Base-by-base conservation (phyloP, 2,329 filamentous ascomycete species). In the Colletotrichum brevisporum region DNA sequence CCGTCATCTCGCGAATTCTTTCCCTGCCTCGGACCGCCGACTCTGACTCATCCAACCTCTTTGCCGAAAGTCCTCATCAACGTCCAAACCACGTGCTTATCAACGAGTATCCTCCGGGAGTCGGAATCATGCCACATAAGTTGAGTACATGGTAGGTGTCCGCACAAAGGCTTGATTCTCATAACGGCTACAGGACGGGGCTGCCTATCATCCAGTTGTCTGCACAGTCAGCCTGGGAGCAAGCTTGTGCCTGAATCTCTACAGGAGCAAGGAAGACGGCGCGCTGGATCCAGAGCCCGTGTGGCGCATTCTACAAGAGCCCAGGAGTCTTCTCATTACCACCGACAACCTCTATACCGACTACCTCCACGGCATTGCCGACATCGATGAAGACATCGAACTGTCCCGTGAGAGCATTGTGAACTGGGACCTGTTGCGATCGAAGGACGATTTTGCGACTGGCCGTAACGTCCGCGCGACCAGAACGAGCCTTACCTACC, bases 51-150 rank as follows among this genome's bases (percentile, higher is more conserved):
- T 70, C 73, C 53, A 80, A 88, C 73, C 78, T 91, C 6, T 91
- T 91, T 74, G 78, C 80, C 18, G 77, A 84, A 21, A 93, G 94
- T 58, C 93, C 93, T 5, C 95, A 98, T 76, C 75, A 83, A 18
- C 85, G 84, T 4, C 94, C 95, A 3, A 99, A 98, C 75, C 96
- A 98, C 81, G 94, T 97, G 53, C 85, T 98, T 45, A 90, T 98
- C 74, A 99, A 99, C 76, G 95, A 98, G 79, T 99, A 98, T 79
- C 86, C 86, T 1, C 90, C 93, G 0, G 94, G 93, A 2, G 89
- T 97, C 71, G 95, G 95, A n/a, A 98, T 98, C 73, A 97, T 98
- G 93, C 91, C 95, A 54, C 95, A 98, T 79, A 96, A 98, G 83
- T 78, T 81, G 75, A 79, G 79, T 81, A 75, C 69, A 76, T 61